Evolutionary conservation across 495 filamentous ascomycete species (phyloP), one percentile per base, ranked within the genome.

Genomic region (Cladorrhinum samala): DNA sequence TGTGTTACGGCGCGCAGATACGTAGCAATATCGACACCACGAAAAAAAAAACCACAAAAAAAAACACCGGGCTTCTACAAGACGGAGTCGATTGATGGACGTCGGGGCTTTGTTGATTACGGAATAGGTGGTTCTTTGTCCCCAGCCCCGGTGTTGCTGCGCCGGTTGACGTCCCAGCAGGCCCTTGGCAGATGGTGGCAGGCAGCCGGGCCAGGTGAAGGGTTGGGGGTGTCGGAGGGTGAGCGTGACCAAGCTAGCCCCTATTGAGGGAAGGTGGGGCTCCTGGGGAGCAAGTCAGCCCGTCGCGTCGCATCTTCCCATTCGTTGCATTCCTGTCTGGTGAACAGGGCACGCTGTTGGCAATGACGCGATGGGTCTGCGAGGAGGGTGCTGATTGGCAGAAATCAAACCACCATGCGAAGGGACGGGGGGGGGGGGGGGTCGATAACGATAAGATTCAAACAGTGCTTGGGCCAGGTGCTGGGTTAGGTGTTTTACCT

Each of bases 41-140:
- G n/a, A n/a, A n/a, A n/a, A n/a, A n/a, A n/a, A n/a, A n/a, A n/a
- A n/a, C n/a, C n/a, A n/a, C n/a, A n/a, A n/a, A n/a, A n/a, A n/a
- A n/a, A n/a, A n/a, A n/a, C n/a, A n/a, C n/a, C n/a, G n/a, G n/a
- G n/a, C n/a, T n/a, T n/a, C n/a, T n/a, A n/a, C n/a, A n/a, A n/a
- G 27, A 33, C 6, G 11, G 27, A 33, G 6, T 33, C 27, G 27
- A 33, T 24, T 5, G 9, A 23, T 5, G 36, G 38, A 14, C 18
- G 19, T 9, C n/a, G 3, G 24, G 38, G 38, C 49, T 50, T 53
- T 57, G 50, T 53, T 48, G 40, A 33, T 33, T 33, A 33, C 27
- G 27, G 6, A 33, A 11, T 33, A 33, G 6, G 27, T 33, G 27
- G 5, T 5, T 33, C 48, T 49, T 52, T 51, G 27, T 11, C 11